These are phyloP conservation scores for Theobroma grandiflorum DNA, from an alignment of 441 rosid species.

Conservation along the genomic window DNA sequence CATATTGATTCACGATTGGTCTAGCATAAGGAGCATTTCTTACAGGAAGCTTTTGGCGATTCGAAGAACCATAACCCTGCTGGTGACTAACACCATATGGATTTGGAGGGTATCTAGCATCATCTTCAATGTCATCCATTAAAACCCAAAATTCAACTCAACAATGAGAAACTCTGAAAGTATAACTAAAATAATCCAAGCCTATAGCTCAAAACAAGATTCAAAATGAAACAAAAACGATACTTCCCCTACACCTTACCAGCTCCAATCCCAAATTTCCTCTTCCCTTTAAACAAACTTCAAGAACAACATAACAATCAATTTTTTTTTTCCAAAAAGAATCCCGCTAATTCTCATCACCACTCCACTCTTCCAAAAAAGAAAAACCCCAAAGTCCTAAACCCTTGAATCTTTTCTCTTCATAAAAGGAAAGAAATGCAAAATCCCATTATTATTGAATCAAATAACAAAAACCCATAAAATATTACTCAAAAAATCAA, in stretches of 20 bases:
- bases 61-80: slow-evolving; percentile 53
- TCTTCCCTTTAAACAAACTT: slow-evolving; percentile 23
- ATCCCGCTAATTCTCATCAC: slow-evolving; percentile 8
- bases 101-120: slow-evolving; percentile 69
- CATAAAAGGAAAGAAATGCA: neutral
- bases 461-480: slow-evolving; percentile 17
- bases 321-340: neutral
- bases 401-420: slow-evolving; percentile 6
- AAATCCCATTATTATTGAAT: neutral
- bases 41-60: slow-evolving; percentile 67
- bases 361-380: neutral
- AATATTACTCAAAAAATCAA: neutral
- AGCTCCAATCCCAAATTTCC: slow-evolving; percentile 18
- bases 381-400: neutral
- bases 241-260: neutral
- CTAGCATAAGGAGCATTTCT: slow-evolving; percentile 46
- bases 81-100: slow-evolving; percentile 47
- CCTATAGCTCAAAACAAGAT: slow-evolving; percentile 11
- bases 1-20: slow-evolving; percentile 35
- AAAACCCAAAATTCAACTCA: slow-evolving; percentile 30
- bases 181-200: slow-evolving; percentile 2
- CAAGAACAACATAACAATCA: neutral
- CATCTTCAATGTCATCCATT: slow-evolving; percentile 88
- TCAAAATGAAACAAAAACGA: neutral
- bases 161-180: slow-evolving; percentile 25